Evolutionary conservation across 345 rosid species (phyloP), one percentile per base, ranked within the genome.

Genomic region (Zanthoxylum bungeanum): DNA sequence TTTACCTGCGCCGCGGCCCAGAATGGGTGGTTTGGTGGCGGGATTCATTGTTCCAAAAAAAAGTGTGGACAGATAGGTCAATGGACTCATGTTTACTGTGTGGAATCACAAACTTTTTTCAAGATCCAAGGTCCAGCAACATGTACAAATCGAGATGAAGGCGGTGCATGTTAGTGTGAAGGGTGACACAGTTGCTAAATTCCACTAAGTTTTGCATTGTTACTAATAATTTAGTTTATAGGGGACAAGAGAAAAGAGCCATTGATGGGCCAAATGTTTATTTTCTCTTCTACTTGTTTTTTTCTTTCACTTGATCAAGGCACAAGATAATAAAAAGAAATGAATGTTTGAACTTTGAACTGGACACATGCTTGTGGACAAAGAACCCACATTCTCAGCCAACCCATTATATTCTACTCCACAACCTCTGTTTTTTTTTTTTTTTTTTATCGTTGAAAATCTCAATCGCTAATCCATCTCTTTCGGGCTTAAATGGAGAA

Each of bases 361-460:
- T 75, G 64, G 88, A 88, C 88, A 85, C 42, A 22, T 17, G 64
- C 76, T 72, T 68, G 66, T 70, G 75, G 89, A 88, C 92, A 88
- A 83, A 68, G 19, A 67, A 0, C 17, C 71, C 80, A 59, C 55
- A 71, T 56, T 73, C 28, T 42, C 14, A 46, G 71, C 63, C 64
- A 53, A 28, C 72, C 73, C 64, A 56, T 25, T 30, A 3, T 28
- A 39, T 67, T 46, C 51, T 53, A 42, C 39, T 4, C 76, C 21
- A 40, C 59, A 25, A 34, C 49, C 69, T 39, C 24, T 60, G 34
- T 44, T 33, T 31, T 59, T 51, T 51, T 31, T 22, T 21, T 21
- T 64, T n/a, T n/a, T n/a, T n/a, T n/a, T n/a, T n/a, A n/a, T n/a
- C n/a, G n/a, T n/a, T n/a, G n/a, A n/a, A n/a, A n/a, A n/a, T n/a